Conservation (phyloP, 2,329 filamentous ascomycete species). For the Magnaporthales sp. region DNA sequence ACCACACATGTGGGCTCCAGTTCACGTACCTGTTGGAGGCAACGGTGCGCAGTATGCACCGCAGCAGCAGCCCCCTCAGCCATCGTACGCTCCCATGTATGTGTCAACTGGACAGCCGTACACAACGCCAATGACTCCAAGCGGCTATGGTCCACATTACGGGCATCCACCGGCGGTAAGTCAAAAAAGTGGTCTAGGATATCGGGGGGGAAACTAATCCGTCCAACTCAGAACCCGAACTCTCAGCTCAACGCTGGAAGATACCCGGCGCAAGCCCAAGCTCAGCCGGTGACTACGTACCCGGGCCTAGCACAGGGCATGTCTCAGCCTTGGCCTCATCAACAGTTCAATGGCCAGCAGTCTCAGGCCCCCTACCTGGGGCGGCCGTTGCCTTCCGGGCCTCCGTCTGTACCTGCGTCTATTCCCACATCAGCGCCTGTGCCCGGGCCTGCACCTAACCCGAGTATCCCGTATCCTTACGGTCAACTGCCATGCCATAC, state of each 20-base stretch:
- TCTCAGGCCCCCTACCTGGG: conserved; percentile 15
- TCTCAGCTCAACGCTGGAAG: background rate
- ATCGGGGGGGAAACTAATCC: conserved; percentile 7
- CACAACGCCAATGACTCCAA: conserved; percentile 28
- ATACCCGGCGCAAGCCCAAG: conserved; percentile 16
- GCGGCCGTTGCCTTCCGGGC: conserved; percentile 12
- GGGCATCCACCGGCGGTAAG: conserved; percentile 35
- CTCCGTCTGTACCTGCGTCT: conserved; percentile 7
- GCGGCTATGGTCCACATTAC: conserved; percentile 35
- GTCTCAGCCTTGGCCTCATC: conserved; percentile 24
- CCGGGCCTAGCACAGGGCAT: conserved; percentile 14
- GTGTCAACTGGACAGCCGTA: conserved; percentile 28
- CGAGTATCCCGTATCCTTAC: conserved; percentile 59
- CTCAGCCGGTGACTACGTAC: background rate
- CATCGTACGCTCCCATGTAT: conserved; percentile 29
- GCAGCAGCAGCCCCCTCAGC: conserved; percentile 33
- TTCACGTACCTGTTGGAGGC: conserved; percentile 37
- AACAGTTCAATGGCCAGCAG: conserved; percentile 16
- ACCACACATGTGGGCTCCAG: conserved; percentile 46
- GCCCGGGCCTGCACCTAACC: conserved; percentile 7
- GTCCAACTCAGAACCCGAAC: background rate
- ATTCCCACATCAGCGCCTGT: background rate
- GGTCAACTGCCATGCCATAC: conserved; percentile 66
- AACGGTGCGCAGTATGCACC: conserved; percentile 29
- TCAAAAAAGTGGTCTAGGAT: conserved; percentile 9